Percentiles rank a stretch among this genome's conserved stretches.
phyloP scores from a whole-genome alignment of 202 grass and related monocot species.

The Zizania palustris region DNA sequence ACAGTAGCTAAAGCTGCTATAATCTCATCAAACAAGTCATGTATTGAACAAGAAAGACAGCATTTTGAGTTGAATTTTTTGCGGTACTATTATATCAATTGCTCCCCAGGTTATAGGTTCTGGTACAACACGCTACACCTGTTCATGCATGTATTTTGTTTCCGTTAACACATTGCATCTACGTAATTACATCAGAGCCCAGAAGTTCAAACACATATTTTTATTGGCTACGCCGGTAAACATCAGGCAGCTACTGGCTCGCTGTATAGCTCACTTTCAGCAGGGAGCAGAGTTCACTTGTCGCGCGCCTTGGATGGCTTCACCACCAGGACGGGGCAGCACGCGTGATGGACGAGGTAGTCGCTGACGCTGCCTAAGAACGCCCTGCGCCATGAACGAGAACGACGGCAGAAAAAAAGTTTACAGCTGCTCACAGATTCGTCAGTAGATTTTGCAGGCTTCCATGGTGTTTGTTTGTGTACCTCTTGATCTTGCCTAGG shows the following conservation, averaged over 20 bases:
- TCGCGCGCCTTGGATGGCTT: slow-evolving; percentile 47
- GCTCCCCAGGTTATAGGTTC: not conserved
- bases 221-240: not conserved
- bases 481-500: slow-evolving; percentile 70
- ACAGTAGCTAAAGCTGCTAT: too few species aligned
- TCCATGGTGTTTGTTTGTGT: not conserved
- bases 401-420: not conserved
- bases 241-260: not conserved
- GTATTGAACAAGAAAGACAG: not conserved
- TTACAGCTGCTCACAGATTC: not conserved
- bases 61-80: not conserved
- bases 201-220: not conserved
- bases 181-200: not conserved
- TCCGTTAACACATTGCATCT: not conserved
- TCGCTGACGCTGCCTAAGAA: slow-evolving; percentile 87
- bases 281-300: slow-evolving; percentile 41
- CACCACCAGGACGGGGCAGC: slow-evolving; percentile 65
- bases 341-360: slow-evolving; percentile 68
- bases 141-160: not conserved
- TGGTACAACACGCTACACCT: not conserved
- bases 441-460: not conserved
- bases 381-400: slow-evolving; percentile 48
- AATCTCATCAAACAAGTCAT: too few species aligned
- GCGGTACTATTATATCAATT: not conserved
- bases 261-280: not conserved